Evolutionary conservation across 2,329 filamentous ascomycete species (phyloP).

Genomic region (Calonectria pauciramosa): DNA sequence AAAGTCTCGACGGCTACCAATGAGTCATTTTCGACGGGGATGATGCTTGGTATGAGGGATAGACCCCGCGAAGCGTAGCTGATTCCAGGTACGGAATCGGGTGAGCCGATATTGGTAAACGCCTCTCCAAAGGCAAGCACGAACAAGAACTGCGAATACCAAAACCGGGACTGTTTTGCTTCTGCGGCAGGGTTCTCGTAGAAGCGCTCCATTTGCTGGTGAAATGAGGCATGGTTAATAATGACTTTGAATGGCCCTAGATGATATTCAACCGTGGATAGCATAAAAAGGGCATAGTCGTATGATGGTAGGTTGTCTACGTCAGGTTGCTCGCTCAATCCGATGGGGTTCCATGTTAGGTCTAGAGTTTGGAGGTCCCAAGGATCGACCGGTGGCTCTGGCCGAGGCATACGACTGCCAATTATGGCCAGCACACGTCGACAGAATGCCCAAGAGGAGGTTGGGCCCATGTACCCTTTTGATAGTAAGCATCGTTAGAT

Average conservation of each 20-base stretch:
- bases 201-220: slow-evolving; percentile 5
- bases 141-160: slow-evolving; percentile 22
- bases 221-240: slow-evolving; percentile 3
- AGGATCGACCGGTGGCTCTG: slow-evolving; percentile 15
- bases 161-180: slow-evolving; percentile 6
- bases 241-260: slow-evolving; percentile 21
- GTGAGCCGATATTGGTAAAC: neutral
- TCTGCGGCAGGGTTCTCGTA: slow-evolving; percentile 18
- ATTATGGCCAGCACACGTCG: slow-evolving; percentile 24
- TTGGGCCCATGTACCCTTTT: slow-evolving; percentile 28
- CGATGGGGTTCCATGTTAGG: slow-evolving; percentile 18
- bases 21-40: neutral
- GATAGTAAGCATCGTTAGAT: neutral
- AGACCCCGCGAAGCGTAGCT: slow-evolving; percentile 17
- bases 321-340: slow-evolving; percentile 18
- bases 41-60: slow-evolving; percentile 18
- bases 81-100: neutral
- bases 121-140: slow-evolving; percentile 20
- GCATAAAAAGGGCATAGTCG: slow-evolving; percentile 19
- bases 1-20: neutral
- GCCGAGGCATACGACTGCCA: slow-evolving; percentile 16
- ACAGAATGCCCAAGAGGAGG: slow-evolving; percentile 27
- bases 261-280: slow-evolving; percentile 17
- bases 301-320: slow-evolving; percentile 13
- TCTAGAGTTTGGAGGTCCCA: slow-evolving; percentile 18